phyloP scores from a whole-genome alignment of 176 grass and related monocot species.

The Areca catechu region DNA sequence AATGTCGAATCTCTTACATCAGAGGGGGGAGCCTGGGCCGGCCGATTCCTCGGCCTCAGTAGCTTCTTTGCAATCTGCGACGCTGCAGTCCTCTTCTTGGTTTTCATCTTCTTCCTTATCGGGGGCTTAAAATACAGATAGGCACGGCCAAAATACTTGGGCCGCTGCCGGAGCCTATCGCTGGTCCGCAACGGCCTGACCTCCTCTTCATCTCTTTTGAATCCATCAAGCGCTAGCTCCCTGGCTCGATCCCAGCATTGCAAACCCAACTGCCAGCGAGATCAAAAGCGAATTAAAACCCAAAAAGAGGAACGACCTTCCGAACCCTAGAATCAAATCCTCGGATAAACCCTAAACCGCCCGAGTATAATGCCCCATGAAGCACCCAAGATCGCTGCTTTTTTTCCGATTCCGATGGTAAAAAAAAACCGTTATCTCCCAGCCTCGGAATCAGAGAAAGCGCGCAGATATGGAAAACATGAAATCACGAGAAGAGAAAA shows the following conservation, averaged over 20 bases:
- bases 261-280: not conserved
- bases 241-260: slow-evolving; percentile 15
- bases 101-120: slow-evolving; percentile 82
- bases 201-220: slow-evolving; percentile 8
- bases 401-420: not conserved
- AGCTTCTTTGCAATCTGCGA: slow-evolving; percentile 94
- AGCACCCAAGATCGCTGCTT: not conserved
- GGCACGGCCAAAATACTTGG: slow-evolving; percentile 47
- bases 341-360: not conserved
- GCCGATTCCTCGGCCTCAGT: slow-evolving; percentile 42
- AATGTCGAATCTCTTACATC: slow-evolving; percentile 56
- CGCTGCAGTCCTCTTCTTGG: slow-evolving; percentile 79
- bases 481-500: not conserved
- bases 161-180: slow-evolving; percentile 54
- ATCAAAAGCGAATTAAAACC: not conserved
- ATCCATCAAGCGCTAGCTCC: slow-evolving; percentile 11
- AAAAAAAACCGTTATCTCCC: not conserved
- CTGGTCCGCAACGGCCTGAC: slow-evolving; percentile 56
- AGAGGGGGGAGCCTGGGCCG: slow-evolving; percentile 30
- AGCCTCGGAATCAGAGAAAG: slow-evolving; percentile 4
- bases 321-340: slow-evolving; percentile 14
- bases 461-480: not conserved
- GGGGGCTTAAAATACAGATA: slow-evolving; percentile 61
- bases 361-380: not conserved
- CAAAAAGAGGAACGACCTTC: not conserved